These are phyloP conservation scores for Phytophthora hybrid DNA, from an alignment of 352 stramenopile genomes.

Conservation along the genomic window DNA sequence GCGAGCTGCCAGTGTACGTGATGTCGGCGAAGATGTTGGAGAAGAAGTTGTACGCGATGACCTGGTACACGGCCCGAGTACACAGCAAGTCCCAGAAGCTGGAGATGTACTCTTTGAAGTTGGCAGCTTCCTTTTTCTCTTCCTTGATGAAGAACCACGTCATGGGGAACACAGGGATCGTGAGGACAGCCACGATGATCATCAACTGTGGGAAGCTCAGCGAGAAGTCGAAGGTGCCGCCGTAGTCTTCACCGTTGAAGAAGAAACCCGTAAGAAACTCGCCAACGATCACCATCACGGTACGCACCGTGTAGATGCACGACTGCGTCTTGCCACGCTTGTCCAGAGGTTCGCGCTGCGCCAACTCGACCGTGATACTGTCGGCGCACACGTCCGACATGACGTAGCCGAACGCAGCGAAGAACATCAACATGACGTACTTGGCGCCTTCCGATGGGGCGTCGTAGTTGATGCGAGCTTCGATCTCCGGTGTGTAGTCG, in stretches of 20 bases:
- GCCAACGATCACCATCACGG: conserved; percentile 38
- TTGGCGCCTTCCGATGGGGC: conserved; percentile 27
- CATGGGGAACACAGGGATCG: conserved; percentile 32
- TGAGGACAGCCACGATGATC: conserved; percentile 37
- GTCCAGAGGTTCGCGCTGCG: too few relatives aligned
- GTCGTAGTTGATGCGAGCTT: conserved; percentile 34
- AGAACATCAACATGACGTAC: conserved; percentile 56
- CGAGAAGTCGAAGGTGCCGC: conserved; percentile 51
- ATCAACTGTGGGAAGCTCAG: conserved; percentile 46
- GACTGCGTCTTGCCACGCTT: too few relatives aligned
- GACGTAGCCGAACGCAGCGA: too few relatives aligned
- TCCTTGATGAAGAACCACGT: conserved; percentile 55
- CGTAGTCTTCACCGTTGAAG: conserved; percentile 59
- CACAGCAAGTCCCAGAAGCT: conserved; percentile 47
- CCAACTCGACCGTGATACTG: too few relatives aligned
- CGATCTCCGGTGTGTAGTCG: conserved; percentile 35
- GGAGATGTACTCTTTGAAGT: conserved; percentile 40
- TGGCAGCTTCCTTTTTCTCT: conserved; percentile 29
- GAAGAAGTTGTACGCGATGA: conserved; percentile 55
- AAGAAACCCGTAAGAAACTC: conserved; percentile 46
- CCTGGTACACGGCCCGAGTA: conserved; percentile 49
- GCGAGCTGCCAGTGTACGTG: conserved; percentile 35
- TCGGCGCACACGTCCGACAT: too few relatives aligned
- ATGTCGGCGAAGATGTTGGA: conserved; percentile 43
- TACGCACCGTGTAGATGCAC: conserved; percentile 22